These are phyloP conservation scores for Tylopilus sp. DNA, from an alignment of 1,284 basidiomycete genomes.

Conservation along the genomic window DNA sequence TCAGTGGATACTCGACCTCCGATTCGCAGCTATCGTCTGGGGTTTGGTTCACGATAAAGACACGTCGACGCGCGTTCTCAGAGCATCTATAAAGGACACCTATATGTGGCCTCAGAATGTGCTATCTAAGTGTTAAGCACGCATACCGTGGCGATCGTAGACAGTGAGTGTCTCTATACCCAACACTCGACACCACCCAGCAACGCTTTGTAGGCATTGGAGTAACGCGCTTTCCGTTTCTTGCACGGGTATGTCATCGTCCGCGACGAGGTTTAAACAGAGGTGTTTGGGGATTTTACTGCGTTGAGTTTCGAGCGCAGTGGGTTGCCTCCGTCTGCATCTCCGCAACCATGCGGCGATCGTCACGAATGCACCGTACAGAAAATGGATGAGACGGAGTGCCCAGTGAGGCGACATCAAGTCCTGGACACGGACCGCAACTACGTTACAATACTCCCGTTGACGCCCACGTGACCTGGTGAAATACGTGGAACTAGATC, in stretches of 20 bases:
- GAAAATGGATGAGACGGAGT: conserved; percentile 55
- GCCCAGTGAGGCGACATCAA: conserved; percentile 42
- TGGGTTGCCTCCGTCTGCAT: conserved; percentile 40
- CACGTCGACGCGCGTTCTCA: conserved; percentile 40
- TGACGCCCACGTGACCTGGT: conserved; percentile 11
- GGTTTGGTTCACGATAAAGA: conserved; percentile 32
- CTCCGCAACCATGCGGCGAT: conserved; percentile 43
- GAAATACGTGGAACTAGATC: conserved; percentile 19
- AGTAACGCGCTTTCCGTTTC: conserved; percentile 46
- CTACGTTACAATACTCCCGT: not conserved
- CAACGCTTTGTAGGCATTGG: conserved; percentile 51
- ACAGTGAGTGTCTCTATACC: conserved; percentile 63
- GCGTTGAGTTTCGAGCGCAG: conserved; percentile 48
- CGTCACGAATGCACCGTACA: conserved; percentile 50
- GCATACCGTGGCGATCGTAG: conserved; percentile 68
- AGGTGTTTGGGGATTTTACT: conserved; percentile 62
- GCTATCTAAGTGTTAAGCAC: conserved; percentile 4
- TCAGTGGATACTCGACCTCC: conserved; percentile 64
- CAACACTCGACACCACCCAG: conserved; percentile 56
- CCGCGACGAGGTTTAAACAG: conserved; percentile 56
- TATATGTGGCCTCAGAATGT: conserved; percentile 27
- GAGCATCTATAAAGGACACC: conserved; percentile 49
- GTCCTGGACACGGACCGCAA: conserved; percentile 13
- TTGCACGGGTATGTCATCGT: conserved; percentile 35
- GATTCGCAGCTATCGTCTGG: conserved; percentile 47